Conservation (phyloP, 495 filamentous ascomycete species). For the Penicillium bovifimosum region DNA sequence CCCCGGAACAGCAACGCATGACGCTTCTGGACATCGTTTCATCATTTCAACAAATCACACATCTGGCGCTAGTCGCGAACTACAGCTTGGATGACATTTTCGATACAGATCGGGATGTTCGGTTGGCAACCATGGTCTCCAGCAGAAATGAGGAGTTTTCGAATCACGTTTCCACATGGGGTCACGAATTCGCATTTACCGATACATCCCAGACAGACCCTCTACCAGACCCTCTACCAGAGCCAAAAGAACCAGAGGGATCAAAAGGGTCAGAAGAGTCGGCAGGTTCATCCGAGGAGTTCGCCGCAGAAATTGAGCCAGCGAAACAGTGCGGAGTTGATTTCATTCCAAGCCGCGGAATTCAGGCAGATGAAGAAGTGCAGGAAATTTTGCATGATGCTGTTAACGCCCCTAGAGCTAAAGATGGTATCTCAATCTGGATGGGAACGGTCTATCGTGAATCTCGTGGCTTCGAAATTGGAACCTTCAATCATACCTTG, state of each 20-base stretch:
- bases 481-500: slow-evolving; percentile 36
- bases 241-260: no score
- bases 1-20: slow-evolving; percentile 35
- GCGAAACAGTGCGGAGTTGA: no score
- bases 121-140: slow-evolving; percentile 44
- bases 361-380: background rate
- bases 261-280: no score
- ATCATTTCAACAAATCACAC: slow-evolving; percentile 37
- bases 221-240: slow-evolving; percentile 4
- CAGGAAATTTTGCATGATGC: slow-evolving; percentile 21
- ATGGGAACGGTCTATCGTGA: slow-evolving; percentile 22
- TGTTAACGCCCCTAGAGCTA: background rate
- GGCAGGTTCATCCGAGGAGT: no score
- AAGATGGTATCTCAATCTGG: slow-evolving; percentile 27
- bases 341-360: no score
- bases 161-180: slow-evolving; percentile 28
- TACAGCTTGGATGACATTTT: slow-evolving; percentile 42
- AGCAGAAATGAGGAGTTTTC: slow-evolving; percentile 40
- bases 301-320: background rate
- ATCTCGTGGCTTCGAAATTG: slow-evolving; percentile 35
- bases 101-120: slow-evolving; percentile 18
- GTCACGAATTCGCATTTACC: no score
- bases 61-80: slow-evolving; percentile 34
- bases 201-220: no score
- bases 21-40: slow-evolving; percentile 40